phyloP scores from a whole-genome alignment of 495 filamentous ascomycete species.

The Delitschia confertaspora region DNA sequence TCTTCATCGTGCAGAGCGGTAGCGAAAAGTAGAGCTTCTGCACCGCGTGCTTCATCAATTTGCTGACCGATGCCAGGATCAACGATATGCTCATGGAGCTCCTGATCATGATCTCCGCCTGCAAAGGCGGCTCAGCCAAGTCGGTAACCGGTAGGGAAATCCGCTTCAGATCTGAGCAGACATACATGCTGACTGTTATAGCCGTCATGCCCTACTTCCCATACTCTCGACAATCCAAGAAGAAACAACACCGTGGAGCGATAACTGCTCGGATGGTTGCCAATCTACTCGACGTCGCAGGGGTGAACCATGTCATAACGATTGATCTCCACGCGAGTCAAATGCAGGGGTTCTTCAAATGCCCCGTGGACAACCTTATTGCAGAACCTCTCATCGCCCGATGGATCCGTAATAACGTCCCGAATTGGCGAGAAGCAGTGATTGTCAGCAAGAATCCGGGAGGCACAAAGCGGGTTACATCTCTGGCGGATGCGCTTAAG shows the following conservation, averaged over 20 bases:
- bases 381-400: slow-evolving; percentile 93
- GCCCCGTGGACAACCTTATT: slow-evolving; percentile 94
- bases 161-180: background rate
- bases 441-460: slow-evolving; percentile 98
- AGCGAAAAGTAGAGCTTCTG: slow-evolving; percentile 53
- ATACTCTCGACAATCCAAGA: slow-evolving; percentile 97
- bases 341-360: slow-evolving; percentile 98
- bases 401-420: slow-evolving; percentile 85
- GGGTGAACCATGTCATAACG: slow-evolving; percentile 94
- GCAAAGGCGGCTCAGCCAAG: slow-evolving; percentile 94
- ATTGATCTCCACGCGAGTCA: slow-evolving; percentile 87
- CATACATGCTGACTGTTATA: slow-evolving; percentile 36
- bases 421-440: slow-evolving; percentile 80
- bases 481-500: slow-evolving; percentile 88
- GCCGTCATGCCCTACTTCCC: slow-evolving; percentile 98
- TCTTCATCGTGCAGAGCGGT: slow-evolving; percentile 97
- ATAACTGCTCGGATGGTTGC: slow-evolving; percentile 96
- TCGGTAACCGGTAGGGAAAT: slow-evolving; percentile 78
- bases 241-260: slow-evolving; percentile 92
- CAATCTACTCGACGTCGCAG: slow-evolving; percentile 85
- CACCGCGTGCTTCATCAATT: background rate
- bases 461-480: slow-evolving; percentile 95
- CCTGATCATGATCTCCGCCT: slow-evolving; percentile 96
- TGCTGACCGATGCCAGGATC: slow-evolving; percentile 42
- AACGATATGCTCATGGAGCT: slow-evolving; percentile 99